Evolutionary conservation across 306 rosid species (phyloP), one percentile per base, ranked within the genome.

Genomic region (Pterocarpus santalinus): DNA sequence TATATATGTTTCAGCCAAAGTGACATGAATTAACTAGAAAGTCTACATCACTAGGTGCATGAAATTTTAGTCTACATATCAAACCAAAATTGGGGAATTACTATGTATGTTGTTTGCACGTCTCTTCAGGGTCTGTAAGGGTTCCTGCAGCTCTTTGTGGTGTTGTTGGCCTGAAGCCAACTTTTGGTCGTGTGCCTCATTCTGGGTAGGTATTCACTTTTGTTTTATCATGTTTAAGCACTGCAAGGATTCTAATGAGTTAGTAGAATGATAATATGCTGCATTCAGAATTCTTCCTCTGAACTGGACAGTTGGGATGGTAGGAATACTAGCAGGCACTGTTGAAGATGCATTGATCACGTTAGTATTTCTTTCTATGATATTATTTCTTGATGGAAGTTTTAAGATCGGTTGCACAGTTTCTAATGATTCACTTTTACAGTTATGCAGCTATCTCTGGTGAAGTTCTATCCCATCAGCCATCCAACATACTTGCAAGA

Each of bases 71-170:
- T 81, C 16, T 74, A 7, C 58, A 8, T 44, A 69, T 43, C 10
- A 64, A 61, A 73, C 14, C 66, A 39, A 47, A 41, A 16, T 3
- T 62, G 61, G 39, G 43, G 51, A 69, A 71, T 74, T 41, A 82
- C 49, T 58, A 39, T 22, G 28, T 22, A 22, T 52, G 69, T 81
- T 58, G 15, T 73, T 73, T 79, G 55, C 72, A 46, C 64, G 28
- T 68, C 12, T 81, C 13, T 51, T 43, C 79, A 94, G 98, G 98
- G 64, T 95, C 98, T 71, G 97, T 92, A 78, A 83, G 98, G 75
- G 85, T 95, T 88, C 98, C 97, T 34, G 98, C 98, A 53, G 87
- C 98, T 69, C 94, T 95, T 70, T 95, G 98, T 75, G 98, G 97
- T 64, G 92, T 92, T 13, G 85, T 91, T 43, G 98, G 98, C 81